These are phyloP conservation scores for Prorocentrum cordatum DNA, from an alignment of 169 alveolate species.

Conservation along the genomic window DNA sequence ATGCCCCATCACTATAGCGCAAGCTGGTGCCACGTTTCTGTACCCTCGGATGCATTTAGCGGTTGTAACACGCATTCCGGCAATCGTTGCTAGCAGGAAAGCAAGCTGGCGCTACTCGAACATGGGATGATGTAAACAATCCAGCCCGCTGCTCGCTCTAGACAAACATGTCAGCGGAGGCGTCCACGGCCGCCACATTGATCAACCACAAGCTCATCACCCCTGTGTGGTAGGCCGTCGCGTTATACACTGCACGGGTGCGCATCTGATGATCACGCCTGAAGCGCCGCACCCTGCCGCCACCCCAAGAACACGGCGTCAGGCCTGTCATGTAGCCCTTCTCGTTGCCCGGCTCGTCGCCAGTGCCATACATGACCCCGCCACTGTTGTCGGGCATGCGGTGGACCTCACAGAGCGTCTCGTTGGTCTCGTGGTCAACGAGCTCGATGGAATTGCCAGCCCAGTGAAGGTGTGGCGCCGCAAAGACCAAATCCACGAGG, in stretches of 20 bases:
- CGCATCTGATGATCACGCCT: constrained; percentile 19
- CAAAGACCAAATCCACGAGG: constrained; percentile 49
- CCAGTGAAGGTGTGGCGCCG: constrained; percentile 36
- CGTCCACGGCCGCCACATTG: constrained; percentile 38
- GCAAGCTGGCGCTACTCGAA: no score
- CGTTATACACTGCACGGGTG: constrained; percentile 32
- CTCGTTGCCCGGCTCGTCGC: constrained; percentile 46
- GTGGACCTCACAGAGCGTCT: constrained; percentile 5
- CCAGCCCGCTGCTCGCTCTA: no score
- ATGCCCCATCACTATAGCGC: no score
- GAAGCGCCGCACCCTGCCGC: constrained; percentile 24
- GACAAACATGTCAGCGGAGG: no score
- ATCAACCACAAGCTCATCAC: constrained; percentile 57
- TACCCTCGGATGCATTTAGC: no score
- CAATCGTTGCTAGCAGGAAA: no score
- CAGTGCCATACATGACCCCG: constrained; percentile 51
- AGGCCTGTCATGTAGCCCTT: constrained; percentile 27
- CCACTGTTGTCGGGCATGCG: constrained; percentile 5
- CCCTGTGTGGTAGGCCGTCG: constrained; percentile 26
- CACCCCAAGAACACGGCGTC: constrained; percentile 22
- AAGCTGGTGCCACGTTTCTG: no score
- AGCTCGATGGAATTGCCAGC: constrained; percentile 61
- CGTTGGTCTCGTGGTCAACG: constrained; percentile 34
- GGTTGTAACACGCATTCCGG: no score
- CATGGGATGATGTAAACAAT: no score